Conservation (phyloP, 2,329 filamentous ascomycete genomes). For the Claviceps fusiformis region DNA sequence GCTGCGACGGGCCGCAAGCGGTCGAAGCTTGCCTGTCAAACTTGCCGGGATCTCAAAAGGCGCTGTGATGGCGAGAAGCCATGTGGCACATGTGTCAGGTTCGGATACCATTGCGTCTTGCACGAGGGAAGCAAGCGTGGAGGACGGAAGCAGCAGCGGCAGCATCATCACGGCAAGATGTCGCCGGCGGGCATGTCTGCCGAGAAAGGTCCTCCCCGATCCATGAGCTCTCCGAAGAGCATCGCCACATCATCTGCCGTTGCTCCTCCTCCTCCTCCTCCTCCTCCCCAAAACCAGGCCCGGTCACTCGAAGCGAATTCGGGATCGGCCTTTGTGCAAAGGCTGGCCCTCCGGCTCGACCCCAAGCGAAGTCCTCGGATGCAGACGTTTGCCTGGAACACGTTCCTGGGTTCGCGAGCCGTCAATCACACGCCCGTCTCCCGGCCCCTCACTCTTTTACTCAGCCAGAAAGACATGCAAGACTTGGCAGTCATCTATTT, state of each 20-base stretch:
- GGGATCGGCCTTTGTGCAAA: conserved; percentile 40
- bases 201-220: background rate
- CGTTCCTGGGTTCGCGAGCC: conserved; percentile 20
- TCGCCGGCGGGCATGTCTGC: background rate
- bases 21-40: conserved; percentile 32
- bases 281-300: conserved; percentile 18
- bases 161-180: background rate
- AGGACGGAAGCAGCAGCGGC: background rate
- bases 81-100: conserved; percentile 38
- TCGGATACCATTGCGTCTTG: conserved; percentile 40
- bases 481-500: conserved; percentile 34
- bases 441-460: background rate
- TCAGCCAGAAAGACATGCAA: conserved; percentile 20
- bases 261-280: conserved; percentile 1
- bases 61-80: conserved; percentile 40
- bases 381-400: conserved; percentile 44
- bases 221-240: background rate
- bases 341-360: conserved; percentile 38
- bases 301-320: conserved; percentile 33
- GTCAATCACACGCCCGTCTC: conserved; percentile 15
- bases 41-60: conserved; percentile 41
- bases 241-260: background rate
- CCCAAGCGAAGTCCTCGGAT: conserved; percentile 37
- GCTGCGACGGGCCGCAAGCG: conserved; percentile 17
- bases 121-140: conserved; percentile 9